A percentile compares a stretch with the other conserved stretches of the same genome.
Evolutionary conservation across 139 green algal genomes (phyloP).

Genomic region (Yamagishiella unicocca): DNA sequence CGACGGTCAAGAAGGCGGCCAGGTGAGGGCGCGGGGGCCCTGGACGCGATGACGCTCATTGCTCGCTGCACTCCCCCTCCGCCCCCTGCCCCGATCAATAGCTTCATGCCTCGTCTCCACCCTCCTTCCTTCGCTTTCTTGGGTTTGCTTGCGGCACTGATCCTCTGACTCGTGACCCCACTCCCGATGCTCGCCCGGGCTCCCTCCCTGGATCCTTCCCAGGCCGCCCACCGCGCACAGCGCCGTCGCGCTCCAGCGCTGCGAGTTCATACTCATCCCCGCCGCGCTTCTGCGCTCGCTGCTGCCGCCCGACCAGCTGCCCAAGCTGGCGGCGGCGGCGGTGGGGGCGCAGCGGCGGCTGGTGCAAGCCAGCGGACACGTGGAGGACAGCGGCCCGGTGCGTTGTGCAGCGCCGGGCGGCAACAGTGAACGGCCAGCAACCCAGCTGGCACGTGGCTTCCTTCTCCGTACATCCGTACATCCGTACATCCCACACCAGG

Average conservation of each 20-base stretch:
- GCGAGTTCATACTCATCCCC: constrained; percentile 47
- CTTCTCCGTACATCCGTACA: too few species aligned
- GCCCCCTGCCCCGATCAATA: background rate
- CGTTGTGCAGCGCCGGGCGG: too few species aligned
- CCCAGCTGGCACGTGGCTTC: too few species aligned
- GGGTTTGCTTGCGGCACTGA: background rate
- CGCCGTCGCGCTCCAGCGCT: constrained; percentile 19
- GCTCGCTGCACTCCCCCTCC: too few species aligned
- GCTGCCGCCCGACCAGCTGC: constrained; percentile 12
- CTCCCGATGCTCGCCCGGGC: background rate
- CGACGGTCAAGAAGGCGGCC: background rate
- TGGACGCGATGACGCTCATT: too few species aligned
- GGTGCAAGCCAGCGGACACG: constrained; percentile 12
- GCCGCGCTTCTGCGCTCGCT: constrained; percentile 25
- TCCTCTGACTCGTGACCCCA: background rate
- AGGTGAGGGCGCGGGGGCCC: too few species aligned
- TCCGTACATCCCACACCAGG: too few species aligned
- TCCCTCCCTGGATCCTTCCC: too few species aligned
- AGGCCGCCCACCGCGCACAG: constrained; percentile 14
- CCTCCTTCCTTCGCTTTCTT: background rate
- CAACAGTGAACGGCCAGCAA: too few species aligned
- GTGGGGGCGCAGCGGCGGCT: constrained; percentile 28
- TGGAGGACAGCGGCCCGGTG: background rate
- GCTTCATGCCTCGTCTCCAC: background rate
- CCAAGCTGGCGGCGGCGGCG: constrained; percentile 27